Conservation (phyloP, 2,329 filamentous ascomycete genomes). For the Fusarium dlaminii region DNA sequence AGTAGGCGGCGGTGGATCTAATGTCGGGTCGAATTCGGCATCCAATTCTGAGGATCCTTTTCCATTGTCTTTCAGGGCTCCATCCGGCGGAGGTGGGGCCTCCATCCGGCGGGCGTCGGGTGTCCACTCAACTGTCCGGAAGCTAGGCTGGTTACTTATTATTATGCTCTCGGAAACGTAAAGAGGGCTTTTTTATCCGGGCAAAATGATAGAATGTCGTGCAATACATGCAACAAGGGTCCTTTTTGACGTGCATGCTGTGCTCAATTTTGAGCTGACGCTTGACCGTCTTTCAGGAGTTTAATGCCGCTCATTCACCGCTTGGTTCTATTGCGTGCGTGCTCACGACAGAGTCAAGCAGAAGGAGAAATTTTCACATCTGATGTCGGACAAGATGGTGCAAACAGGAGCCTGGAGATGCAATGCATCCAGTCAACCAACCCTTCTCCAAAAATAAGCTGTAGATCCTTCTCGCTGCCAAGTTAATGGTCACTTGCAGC, state of each 20-base stretch:
- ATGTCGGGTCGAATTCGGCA: background rate
- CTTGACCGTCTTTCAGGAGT: constrained; percentile 33
- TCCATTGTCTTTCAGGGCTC: background rate
- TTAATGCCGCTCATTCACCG: constrained; percentile 32
- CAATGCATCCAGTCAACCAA: background rate
- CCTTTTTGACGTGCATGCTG: constrained; percentile 4
- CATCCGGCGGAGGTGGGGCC: background rate
- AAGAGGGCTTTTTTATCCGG: background rate
- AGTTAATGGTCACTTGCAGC: constrained; percentile 16
- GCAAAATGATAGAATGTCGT: background rate
- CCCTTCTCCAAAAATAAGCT: background rate
- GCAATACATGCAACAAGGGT: constrained; percentile 29
- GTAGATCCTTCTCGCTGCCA: constrained; percentile 12
- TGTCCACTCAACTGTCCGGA: background rate
- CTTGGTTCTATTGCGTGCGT: constrained; percentile 9
- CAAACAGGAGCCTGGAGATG: background rate
- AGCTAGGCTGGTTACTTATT: background rate
- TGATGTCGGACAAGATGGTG: constrained; percentile 1
- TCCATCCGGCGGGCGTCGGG: background rate
- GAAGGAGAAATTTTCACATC: background rate
- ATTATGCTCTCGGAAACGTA: constrained; percentile 25
- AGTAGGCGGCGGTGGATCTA: background rate
- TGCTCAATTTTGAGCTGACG: constrained; percentile 19
- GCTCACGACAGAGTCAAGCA: background rate
- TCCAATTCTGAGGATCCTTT: background rate